Base-by-base conservation (phyloP, 129 eudicot species). In the Rutidosis leptorrhynchoides region DNA sequence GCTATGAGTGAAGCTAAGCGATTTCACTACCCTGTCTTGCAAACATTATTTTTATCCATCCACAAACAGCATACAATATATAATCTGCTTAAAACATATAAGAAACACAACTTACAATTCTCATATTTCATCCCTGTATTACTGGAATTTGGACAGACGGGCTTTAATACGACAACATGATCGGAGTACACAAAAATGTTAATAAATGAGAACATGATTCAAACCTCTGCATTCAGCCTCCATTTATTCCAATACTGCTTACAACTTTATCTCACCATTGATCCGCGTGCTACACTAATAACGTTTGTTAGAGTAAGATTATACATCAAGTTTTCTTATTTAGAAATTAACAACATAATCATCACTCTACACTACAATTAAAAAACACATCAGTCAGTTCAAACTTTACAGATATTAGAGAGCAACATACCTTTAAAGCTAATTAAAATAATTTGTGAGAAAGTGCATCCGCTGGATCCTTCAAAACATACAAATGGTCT, bases 381-480 rank as follows among this genome's bases (percentile, higher is more conserved):
- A n/a, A n/a, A n/a, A n/a, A n/a, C 60, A 23, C 3, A 4, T 3
- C 17, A 54, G 22, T 21, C 15, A 54, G 56, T 4, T 6, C 11
- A 49, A 12, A 8, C 12, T 58, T 26, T 1, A 56, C 52, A 52
- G 25, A 43, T 48, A 51, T 32, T 26, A 71, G n/a, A 59, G 20
- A 26, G 4, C 11, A 40, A 7, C 23, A 35, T 80, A 92, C 98
- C 95, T 92, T 92, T 48, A 62, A 51, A 51, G 96, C 58, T 28
- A 88, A 87, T 80, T 92, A 89, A 62, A 83, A 65, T 26, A 96
- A 92, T 75, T 85, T 92, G 58, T 46, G 83, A 68, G 83, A 92
- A 37, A 88, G 95, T 1, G 83, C 92, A 67, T 92, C 88, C 20
- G 64, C 52, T 35, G 89, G 89, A 68, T 92, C 95, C 96, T 92